Base-by-base conservation (phyloP, 169 alveolate genomes). In the Plasmodium yoelii region DNA sequence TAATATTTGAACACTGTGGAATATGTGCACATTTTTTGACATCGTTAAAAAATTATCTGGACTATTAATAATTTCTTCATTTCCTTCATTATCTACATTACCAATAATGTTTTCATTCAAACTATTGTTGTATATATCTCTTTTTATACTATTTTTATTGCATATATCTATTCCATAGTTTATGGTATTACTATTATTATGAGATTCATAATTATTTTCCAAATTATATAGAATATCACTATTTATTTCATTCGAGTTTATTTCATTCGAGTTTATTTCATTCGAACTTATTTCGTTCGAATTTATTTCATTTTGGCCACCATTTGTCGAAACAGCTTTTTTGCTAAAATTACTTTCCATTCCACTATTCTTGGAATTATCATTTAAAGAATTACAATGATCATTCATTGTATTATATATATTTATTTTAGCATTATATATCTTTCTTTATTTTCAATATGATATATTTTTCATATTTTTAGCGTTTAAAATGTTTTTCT, bases 1-100 rank as follows among this genome's bases (percentile, higher is more conserved):
- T 77, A 77, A 77, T 77, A 77, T 77, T 77, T 77, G 63, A 68
- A 77, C n/a, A 57, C 70, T 77, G 22, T 77, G 88, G 59, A 63
- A 64, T 19, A 77, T 77, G n/a, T 77, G 77, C 15, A 75, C 24
- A 24, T 39, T 77, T 57, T 77, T 77, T 42, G 88, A 49, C 6
- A 77, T n/a, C 8, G 46, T 6, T 15, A 77, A 63, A 24, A 77
- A 63, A 24, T 77, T 77, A 10, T 34, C 39, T 42, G 70, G 12
- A 57, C 24, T 15, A 18, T 10, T 39, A 26, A 44, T 63, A 7
- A 22, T 18, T 64, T 77, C 46, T 49, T 64, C 68, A 22, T 63
- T 77, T 56, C 44, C 39, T 26, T 19, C 15, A 13, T 68, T 46
- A 5, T 18, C 12, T 15, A 12, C 9, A 13, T 65, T 5, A 13